Base-by-base conservation (phyloP, 345 rosid genomes). In the Brassica carinata region DNA sequence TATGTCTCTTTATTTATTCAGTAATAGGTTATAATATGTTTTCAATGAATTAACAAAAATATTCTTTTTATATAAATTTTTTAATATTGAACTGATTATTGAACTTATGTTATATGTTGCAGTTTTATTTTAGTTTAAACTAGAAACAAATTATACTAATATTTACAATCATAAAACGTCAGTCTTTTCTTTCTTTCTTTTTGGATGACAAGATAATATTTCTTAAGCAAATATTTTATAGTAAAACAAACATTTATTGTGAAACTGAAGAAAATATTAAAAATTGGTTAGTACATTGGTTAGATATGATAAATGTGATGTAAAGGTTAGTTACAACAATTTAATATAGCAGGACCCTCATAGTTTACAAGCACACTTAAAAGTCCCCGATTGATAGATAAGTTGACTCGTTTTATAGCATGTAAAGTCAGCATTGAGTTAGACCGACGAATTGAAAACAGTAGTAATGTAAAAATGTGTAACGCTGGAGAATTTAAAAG, bases 381-480 rank as follows among this genome's bases (percentile, higher is more conserved):
- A 67, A 74, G 75, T 67, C 69, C 62, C 68, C 29, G 36, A 61
- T 48, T 68, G 58, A 48, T 74, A 68, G 65, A 74, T 74, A 68
- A 79, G 79, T 33, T 79, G 83, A 79, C 74, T 79, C 7, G 53
- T 61, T 61, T 23, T 67, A 8, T 45, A 31, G 68, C 73, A 40
- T 67, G 62, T 43, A 29, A 62, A 73, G 74, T 79, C 74, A 79
- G 14, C 67, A 57, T 58, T 40, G 61, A 11, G 40, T 73, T 43
- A 48, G 78, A 33, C 69, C 57, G 73, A 73, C 74, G 69, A 14
- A 68, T 61, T 64, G 43, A 59, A 45, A 71, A 48, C 23, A 19
- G 30, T 63, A 23, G 34, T 27, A 62, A 62, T 26, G 31, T 14
- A 23, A 17, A 69, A 29, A 26, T 55, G 10, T 30, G 30, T 4